Base-by-base conservation (phyloP, 2,329 filamentous ascomycete species). In the Pestalotiopsis sp. region DNA sequence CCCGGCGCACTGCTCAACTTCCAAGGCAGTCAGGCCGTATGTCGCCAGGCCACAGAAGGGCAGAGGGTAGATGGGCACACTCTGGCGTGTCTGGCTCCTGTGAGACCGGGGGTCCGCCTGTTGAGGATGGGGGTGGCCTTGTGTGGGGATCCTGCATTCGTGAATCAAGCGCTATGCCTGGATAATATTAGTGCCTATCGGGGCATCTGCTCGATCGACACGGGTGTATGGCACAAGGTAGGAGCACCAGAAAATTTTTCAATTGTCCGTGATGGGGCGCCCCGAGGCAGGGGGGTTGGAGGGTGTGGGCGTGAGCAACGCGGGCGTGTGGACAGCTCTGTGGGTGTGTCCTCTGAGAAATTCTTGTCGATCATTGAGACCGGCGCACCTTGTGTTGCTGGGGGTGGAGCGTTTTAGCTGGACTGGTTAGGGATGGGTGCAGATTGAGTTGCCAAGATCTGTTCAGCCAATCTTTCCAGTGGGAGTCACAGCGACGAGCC, bases 341-440 rank as follows among this genome's bases (percentile, higher is more conserved):
- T 12, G 49, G 41, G 63, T 14, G 41, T 55, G 25, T n/a, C 25
- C 25, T 25, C 17, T 52, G 13, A 25, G 41, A 20, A 52, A 13
- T 23, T 45, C 31, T 52, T 52, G 49, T 57, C 62, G 39, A 64
- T 64, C 62, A 64, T 64, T 45, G 62, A 64, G 62, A 64, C 62
- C n/a, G 39, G 62, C 41, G 20, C n/a, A 52, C 13, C 39, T 20
- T 49, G 39, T 64, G 62, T 31, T 23, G 36, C 39, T 23, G 45
- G 41, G 63, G 63, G 63, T 65, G 63, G 63, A 64, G 62, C 39
- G 41, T 64, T 64, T 64, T 64, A 64, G 63, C 63, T 64, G 62
- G 62, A 49, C 62, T 31, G 62, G 57, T 45, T 31, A 65, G 63
- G 63, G 63, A 65, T 65, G 49, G 36, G 39, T 57, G 49, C 63